These are phyloP conservation scores for Coemansia sp. DNA, from an alignment of 192 early-diverging fungal genomes.

Conservation along the genomic window DNA sequence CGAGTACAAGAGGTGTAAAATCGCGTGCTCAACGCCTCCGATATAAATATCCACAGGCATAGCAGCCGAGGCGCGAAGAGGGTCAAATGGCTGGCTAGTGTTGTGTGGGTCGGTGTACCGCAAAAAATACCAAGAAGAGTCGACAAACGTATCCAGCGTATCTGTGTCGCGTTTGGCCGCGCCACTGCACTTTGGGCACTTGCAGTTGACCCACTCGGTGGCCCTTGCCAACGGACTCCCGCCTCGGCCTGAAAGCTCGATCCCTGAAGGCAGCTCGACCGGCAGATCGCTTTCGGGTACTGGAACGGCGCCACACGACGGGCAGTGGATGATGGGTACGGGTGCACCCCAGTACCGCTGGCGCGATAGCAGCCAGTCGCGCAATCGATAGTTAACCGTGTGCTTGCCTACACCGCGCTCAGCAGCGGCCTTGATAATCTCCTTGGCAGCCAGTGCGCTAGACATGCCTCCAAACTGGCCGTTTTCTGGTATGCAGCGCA, in stretches of 20 bases:
- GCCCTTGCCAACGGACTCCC: conserved; percentile 68
- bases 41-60: conserved; percentile 94
- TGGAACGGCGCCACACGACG: conserved; percentile 77
- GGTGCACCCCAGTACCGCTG: conserved; percentile 98
- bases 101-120: conserved; percentile 83
- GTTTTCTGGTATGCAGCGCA: conserved; percentile 52
- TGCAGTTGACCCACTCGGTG: conserved; percentile 72
- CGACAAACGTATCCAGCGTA: conserved; percentile 98
- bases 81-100: conserved; percentile 55
- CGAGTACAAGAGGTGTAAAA: conserved; percentile 92
- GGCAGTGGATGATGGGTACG: conserved; percentile 92
- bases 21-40: conserved; percentile 94
- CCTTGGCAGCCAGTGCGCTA: conserved; percentile 59
- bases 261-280: conserved; percentile 65
- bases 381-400: conserved; percentile 72
- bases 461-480: conserved; percentile 66
- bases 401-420: conserved; percentile 55
- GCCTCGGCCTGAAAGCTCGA: conserved; percentile 65
- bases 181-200: conserved; percentile 75
- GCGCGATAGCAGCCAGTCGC: conserved; percentile 95
- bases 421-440: conserved; percentile 57
- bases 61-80: conserved; percentile 53
- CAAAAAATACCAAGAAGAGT: conserved; percentile 97
- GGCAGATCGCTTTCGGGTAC: conserved; percentile 83
- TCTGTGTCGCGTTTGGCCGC: conserved; percentile 84